Evolutionary conservation across 345 rosid species (phyloP).

Genomic region (Lumnitzera racemosa): DNA sequence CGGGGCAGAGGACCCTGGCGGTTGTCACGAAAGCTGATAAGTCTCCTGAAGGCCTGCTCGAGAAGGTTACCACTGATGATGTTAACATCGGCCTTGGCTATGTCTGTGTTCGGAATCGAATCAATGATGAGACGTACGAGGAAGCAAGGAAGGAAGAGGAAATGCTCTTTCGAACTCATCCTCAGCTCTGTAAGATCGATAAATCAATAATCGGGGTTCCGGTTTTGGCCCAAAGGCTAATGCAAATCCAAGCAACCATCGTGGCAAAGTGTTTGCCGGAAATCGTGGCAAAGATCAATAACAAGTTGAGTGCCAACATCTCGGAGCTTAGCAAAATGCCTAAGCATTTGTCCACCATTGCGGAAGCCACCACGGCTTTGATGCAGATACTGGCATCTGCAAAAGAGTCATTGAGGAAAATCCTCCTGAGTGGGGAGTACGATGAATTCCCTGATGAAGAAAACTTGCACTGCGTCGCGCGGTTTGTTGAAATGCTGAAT

Average conservation of each 20-base stretch:
- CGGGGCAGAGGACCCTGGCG: constrained; percentile 38
- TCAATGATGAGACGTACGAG: constrained; percentile 32
- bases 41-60: constrained; percentile 38
- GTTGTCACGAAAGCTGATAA: constrained; percentile 46
- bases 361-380: constrained; percentile 32
- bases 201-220: constrained; percentile 31
- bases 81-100: constrained; percentile 50
- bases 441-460: constrained; percentile 30
- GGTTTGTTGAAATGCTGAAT: constrained; percentile 22
- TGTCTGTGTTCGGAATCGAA: constrained; percentile 37
- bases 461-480: constrained; percentile 23
- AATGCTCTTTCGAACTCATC: constrained; percentile 15
- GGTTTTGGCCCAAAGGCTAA: constrained; percentile 26
- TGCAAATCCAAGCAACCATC: constrained; percentile 26
- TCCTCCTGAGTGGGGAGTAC: constrained; percentile 34
- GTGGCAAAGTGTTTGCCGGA: constrained; percentile 24
- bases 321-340: constrained; percentile 27
- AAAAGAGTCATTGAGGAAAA: constrained; percentile 32
- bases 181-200: constrained; percentile 18
- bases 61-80: constrained; percentile 43
- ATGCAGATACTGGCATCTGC: constrained; percentile 31
- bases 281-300: constrained; percentile 22
- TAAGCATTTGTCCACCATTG: constrained; percentile 9
- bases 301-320: constrained; percentile 3
- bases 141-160: constrained; percentile 28